These are phyloP conservation scores for Penicillium griseofulvum DNA, from an alignment of 2,329 filamentous ascomycete genomes.

Conservation along the genomic window DNA sequence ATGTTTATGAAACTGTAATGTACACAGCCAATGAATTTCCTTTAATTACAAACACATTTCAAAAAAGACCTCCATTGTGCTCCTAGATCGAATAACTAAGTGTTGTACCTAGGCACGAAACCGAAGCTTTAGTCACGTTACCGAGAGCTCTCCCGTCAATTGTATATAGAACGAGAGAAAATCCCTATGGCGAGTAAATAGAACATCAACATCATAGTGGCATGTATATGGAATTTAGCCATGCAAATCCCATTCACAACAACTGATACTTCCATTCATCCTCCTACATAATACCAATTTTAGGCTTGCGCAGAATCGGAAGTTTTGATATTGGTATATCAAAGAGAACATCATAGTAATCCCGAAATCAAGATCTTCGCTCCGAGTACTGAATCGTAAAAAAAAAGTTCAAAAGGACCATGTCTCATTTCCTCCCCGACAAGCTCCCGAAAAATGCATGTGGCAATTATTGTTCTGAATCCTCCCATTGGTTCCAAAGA, in stretches of 20 bases:
- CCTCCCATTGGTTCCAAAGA: conserved; percentile 5
- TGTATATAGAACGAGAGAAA: not conserved
- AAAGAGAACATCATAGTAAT: not conserved
- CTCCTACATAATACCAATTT: not conserved
- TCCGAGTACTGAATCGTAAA: conserved; percentile 2
- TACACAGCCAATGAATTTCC: conserved; percentile 33
- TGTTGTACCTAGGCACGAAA: conserved; percentile 26
- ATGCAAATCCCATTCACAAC: not conserved
- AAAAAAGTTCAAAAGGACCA: not conserved
- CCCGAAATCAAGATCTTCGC: not conserved
- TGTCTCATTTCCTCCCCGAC: conserved; percentile 3
- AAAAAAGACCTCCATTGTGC: not conserved
- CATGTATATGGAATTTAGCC: not conserved
- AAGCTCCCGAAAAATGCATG: conserved; percentile 6
- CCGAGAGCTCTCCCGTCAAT: not conserved
- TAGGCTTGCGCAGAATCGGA: not conserved
- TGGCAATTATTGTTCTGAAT: not conserved
- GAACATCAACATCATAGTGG: not conserved
- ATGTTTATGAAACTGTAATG: conserved; percentile 36
- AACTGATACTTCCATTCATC: not conserved
- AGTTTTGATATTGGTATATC: not conserved
- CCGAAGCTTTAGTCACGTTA: conserved; percentile 26
- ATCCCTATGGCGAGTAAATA: not conserved
- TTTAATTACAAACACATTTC: conserved; percentile 12
- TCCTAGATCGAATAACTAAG: conserved; percentile 24